Conservation (phyloP, 345 rosid species). For the Bretschneidera sinensis region DNA sequence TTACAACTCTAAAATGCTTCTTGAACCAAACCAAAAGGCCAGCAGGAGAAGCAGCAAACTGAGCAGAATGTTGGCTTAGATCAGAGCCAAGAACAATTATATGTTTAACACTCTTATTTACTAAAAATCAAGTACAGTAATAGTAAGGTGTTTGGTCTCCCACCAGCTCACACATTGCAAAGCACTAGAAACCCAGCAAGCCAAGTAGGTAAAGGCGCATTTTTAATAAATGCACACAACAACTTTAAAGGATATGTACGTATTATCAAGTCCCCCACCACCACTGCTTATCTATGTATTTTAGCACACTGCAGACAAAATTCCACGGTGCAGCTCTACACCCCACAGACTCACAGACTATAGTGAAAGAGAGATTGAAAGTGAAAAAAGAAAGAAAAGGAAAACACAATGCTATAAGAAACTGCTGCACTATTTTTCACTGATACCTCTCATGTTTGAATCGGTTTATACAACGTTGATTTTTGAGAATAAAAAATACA, state of each 20-base stretch:
- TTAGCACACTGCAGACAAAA: slow-evolving; percentile 9
- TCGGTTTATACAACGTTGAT: slow-evolving; percentile 20
- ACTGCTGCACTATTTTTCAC: slow-evolving; percentile 3
- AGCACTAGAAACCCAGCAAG: too few relatives aligned
- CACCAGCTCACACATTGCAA: slow-evolving; percentile 16
- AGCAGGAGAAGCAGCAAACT: too few relatives aligned
- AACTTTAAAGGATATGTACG: too few relatives aligned
- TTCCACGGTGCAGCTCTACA: slow-evolving; percentile 14
- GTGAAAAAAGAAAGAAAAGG: background rate
- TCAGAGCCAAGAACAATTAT: too few relatives aligned
- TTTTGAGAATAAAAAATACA: slow-evolving; percentile 7
- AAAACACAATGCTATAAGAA: background rate
- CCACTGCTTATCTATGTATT: slow-evolving; percentile 3
- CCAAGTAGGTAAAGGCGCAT: background rate
- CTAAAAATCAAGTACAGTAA: too few relatives aligned
- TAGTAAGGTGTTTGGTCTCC: slow-evolving; percentile 22
- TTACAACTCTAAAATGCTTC: too few relatives aligned
- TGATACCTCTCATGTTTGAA: slow-evolving; percentile 16
- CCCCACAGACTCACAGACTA: slow-evolving; percentile 3
- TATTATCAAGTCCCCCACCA: slow-evolving; percentile 25
- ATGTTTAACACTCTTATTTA: too few relatives aligned
- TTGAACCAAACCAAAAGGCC: too few relatives aligned
- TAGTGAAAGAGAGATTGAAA: too few relatives aligned
- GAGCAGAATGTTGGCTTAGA: too few relatives aligned
- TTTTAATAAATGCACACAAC: slow-evolving; percentile 16